Evolutionary conservation across 2,329 filamentous ascomycete genomes (phyloP).

Genomic region (Dothistroma septosporum): DNA sequence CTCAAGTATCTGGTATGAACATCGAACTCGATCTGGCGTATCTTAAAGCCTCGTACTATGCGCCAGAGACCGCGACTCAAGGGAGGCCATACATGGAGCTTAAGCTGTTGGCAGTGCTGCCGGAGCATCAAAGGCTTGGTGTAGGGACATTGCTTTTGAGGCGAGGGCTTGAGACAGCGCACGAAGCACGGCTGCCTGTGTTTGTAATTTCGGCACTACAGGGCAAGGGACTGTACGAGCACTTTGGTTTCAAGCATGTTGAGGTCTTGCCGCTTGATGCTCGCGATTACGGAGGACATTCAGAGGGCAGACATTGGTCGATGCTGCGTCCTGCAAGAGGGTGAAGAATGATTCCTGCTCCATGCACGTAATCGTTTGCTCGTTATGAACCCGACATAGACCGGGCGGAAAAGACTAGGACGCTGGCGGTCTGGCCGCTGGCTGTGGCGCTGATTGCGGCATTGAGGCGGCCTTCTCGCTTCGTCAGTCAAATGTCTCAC

Average conservation of each 20-base stretch:
- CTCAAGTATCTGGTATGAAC: slow-evolving; percentile 13
- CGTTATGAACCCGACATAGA: neutral
- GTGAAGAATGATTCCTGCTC: neutral
- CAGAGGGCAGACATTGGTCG: slow-evolving; percentile 18
- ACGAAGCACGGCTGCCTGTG: slow-evolving; percentile 30
- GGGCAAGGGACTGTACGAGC: slow-evolving; percentile 38
- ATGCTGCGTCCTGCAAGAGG: slow-evolving; percentile 17
- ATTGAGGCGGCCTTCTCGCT: no score
- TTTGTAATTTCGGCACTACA: slow-evolving; percentile 36
- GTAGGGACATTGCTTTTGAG: slow-evolving; percentile 35
- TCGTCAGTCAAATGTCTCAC: no score
- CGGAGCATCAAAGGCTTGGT: slow-evolving; percentile 36
- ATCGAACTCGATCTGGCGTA: slow-evolving; percentile 11
- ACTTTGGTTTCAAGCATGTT: slow-evolving; percentile 30
- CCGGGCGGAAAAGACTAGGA: no score
- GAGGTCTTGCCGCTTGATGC: slow-evolving; percentile 17
- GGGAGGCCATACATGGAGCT: slow-evolving; percentile 16
- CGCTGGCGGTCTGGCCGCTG: no score
- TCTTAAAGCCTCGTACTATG: neutral
- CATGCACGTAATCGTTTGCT: neutral
- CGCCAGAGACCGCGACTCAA: neutral
- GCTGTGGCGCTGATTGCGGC: no score
- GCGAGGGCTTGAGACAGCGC: slow-evolving; percentile 37
- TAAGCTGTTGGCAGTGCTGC: slow-evolving; percentile 30
- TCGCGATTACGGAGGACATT: slow-evolving; percentile 13